Evolutionary conservation across 2,329 filamentous ascomycete species (phyloP).

Genomic region (Mycosphaerella arachidis): DNA sequence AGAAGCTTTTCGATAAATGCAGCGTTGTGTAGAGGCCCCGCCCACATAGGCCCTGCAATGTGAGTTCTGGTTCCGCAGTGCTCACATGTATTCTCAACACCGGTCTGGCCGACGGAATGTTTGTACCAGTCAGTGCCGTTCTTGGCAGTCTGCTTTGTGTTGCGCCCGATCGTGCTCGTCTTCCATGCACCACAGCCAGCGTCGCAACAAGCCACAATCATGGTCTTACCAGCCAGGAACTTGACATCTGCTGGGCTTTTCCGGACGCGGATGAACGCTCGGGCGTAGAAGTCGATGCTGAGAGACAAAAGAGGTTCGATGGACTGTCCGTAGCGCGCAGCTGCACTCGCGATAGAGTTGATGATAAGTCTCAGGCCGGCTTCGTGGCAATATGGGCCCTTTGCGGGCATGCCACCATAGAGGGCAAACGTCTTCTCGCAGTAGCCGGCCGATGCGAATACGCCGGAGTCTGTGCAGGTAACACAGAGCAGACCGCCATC

Average conservation of each 20-base stretch:
- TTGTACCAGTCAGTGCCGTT: slow-evolving; percentile 69
- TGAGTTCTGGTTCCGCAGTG: slow-evolving; percentile 87
- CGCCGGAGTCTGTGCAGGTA: slow-evolving; percentile 92
- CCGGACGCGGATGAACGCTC: slow-evolving; percentile 78
- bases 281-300: slow-evolving; percentile 92
- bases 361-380: slow-evolving; percentile 82
- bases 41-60: slow-evolving; percentile 91
- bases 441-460: slow-evolving; percentile 92
- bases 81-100: slow-evolving; percentile 61
- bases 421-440: slow-evolving; percentile 88
- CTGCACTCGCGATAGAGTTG: slow-evolving; percentile 72
- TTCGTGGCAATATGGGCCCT: slow-evolving; percentile 83
- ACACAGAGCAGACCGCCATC: slow-evolving; percentile 90
- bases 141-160: slow-evolving; percentile 63
- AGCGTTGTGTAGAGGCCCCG: slow-evolving; percentile 77
- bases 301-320: slow-evolving; percentile 89
- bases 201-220: slow-evolving; percentile 90
- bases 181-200: slow-evolving; percentile 87
- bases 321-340: slow-evolving; percentile 77
- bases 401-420: slow-evolving; percentile 87
- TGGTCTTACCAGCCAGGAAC: slow-evolving; percentile 82
- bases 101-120: slow-evolving; percentile 66
- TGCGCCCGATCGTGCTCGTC: slow-evolving; percentile 71
- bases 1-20: slow-evolving; percentile 78
- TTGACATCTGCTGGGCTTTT: slow-evolving; percentile 83